A percentile compares a stretch with the other conserved stretches of the same genome.
Conservation (phyloP, 2,329 filamentous ascomycete genomes). For the Trichoderma citrinoviride region DNA sequence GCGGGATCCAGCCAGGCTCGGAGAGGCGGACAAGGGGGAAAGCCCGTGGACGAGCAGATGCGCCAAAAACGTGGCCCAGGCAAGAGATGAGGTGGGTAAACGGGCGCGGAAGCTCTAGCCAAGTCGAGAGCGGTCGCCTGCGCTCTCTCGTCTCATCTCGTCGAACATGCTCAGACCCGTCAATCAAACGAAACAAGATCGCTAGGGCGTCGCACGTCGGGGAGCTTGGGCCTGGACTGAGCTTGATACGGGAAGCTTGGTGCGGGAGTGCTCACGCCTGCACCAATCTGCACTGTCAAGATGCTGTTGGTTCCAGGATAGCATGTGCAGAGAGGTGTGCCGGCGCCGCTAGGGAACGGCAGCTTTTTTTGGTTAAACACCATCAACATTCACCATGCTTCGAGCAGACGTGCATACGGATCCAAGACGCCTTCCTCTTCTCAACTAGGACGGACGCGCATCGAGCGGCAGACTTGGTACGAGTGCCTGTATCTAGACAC, state of each 20-base stretch:
- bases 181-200: neutral
- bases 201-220: neutral
- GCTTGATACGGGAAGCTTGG: too few species aligned
- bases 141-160: neutral
- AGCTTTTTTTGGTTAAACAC: conserved; percentile 12
- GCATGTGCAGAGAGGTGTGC: neutral
- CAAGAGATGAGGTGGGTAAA: neutral
- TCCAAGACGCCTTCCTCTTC: neutral
- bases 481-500: too few species aligned
- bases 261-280: neutral
- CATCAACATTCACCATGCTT: neutral
- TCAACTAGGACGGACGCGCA: neutral
- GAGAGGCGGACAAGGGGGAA: neutral
- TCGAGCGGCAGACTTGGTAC: neutral
- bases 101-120: neutral
- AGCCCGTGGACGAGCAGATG: neutral
- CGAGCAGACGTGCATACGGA: neutral
- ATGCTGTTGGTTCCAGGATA: conserved; percentile 1
- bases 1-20: neutral
- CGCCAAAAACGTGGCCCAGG: neutral
- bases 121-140: conserved; percentile 1
- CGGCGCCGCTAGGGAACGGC: conserved; percentile 6
- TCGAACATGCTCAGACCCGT: neutral
- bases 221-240: neutral
- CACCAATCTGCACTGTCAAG: neutral